Evolutionary conservation across 208 protist genomes (phyloP).

Genomic region (Balamuthia mandrillaris): DNA sequence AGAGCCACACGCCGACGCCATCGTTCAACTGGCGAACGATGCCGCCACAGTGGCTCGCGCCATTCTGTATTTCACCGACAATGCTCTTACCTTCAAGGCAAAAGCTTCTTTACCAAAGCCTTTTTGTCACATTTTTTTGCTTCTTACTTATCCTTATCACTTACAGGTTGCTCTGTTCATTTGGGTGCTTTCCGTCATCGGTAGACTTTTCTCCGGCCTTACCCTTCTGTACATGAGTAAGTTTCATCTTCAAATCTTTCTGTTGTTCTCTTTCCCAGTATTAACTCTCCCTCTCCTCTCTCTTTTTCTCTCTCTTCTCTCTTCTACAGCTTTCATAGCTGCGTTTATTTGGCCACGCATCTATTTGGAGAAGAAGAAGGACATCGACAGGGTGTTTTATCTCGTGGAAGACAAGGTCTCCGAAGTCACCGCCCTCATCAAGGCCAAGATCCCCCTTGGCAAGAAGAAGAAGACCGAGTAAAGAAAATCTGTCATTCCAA

Average conservation of each 20-base stretch:
- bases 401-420: not conserved
- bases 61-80: slow-evolving; percentile 30
- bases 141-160: not conserved
- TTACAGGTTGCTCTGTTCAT: slow-evolving; percentile 23
- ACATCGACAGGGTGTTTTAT: slow-evolving; percentile 20
- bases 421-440: not conserved
- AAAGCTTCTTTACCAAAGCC: not conserved
- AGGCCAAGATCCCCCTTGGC: slow-evolving; percentile 28
- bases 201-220: slow-evolving; percentile 21
- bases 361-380: slow-evolving; percentile 40
- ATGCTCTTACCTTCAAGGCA: slow-evolving; percentile 20
- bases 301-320: not conserved
- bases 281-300: not conserved
- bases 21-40: not conserved
- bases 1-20: slow-evolving; percentile 6
- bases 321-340: slow-evolving; percentile 12
- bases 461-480: slow-evolving; percentile 48
- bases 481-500: too few species aligned
- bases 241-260: not conserved
- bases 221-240: slow-evolving; percentile 25
- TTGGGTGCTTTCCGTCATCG: slow-evolving; percentile 19
- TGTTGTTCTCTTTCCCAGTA: not conserved
- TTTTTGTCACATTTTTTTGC: not conserved
- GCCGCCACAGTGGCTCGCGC: not conserved
- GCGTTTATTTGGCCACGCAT: slow-evolving; percentile 35